These are phyloP conservation scores for Fusarium phyllophilum DNA, from an alignment of 2,329 filamentous ascomycete species.

Conservation along the genomic window DNA sequence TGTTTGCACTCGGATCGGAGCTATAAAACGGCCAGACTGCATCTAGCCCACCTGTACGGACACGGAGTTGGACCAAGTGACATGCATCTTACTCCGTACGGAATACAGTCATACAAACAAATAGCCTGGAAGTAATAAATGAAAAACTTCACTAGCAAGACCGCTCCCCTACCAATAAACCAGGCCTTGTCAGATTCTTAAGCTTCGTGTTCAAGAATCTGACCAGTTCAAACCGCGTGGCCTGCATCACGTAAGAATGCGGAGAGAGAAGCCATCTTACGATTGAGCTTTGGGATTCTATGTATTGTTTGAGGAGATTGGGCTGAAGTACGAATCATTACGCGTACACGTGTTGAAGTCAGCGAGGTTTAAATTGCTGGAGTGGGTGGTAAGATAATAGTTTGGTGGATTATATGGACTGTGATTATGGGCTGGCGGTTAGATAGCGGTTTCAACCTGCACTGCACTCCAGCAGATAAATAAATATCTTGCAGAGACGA, in stretches of 20 bases:
- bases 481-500: background rate
- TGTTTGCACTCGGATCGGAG: background rate
- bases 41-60: background rate
- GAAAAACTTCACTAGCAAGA: background rate
- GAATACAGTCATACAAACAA: background rate
- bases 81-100: background rate
- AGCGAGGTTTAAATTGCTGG: background rate
- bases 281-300: background rate
- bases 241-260: background rate
- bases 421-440: background rate
- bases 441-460: background rate
- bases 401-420: background rate
- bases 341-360: constrained; percentile 11
- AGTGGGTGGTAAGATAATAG: constrained; percentile 27
- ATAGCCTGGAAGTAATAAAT: background rate
- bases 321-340: background rate
- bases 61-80: constrained; percentile 9
- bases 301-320: background rate
- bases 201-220: constrained; percentile 1
- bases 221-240: constrained; percentile 3
- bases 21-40: background rate
- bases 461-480: background rate
- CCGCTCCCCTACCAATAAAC: background rate
- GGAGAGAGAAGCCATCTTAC: background rate
- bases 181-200: background rate